Base-by-base conservation (phyloP, 305 asterid species). In the Andrographis paniculata region DNA sequence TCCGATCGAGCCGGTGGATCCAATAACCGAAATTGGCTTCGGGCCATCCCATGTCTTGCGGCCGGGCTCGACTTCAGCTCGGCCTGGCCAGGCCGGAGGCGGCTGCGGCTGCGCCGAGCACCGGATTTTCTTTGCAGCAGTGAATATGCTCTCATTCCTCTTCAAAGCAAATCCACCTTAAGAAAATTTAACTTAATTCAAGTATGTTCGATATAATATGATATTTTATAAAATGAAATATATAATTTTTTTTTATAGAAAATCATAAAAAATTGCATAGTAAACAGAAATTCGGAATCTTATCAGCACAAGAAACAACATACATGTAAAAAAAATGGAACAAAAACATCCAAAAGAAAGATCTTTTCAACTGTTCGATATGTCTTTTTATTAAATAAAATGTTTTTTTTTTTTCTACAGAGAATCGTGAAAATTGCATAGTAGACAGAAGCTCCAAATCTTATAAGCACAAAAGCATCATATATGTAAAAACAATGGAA, bases 1-100 rank as follows among this genome's bases (percentile, higher is more conserved):
- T 42, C 99, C 99, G 52, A 91, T 86, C 47, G 99, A 91, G 57
- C 99, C 99, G 61, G 99, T 91, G 28, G 99, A 91, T 44, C 99
- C 99, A 65, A 91, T 80, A 28, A 91, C 48, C n/a, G 99, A 80
- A 55, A 91, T 86, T 50, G 96, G 99, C 73, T 91, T 91, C 13
- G 85, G 96, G 17, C 99, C 99, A 2, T 78, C 89, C 99, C 99
- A 91, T 37, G 23, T 68, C 68, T 72, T 77, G 31, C 72, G 68
- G 5, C 69, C 83, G 0, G 88, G 72, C 53, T 91, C 94, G 20
- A 41, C 45, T 14, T 80, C 80, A 22, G 96, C 99, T 38, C 87
- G 56, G 8, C 99, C 99, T 3, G 96, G 93, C 99, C 99, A 91
- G 22, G 96, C 99, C 12, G 95, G 84, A 53, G 96, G 96, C 8